Conservation (phyloP, 352 stramenopile genomes). For the Pythium periplocum region DNA sequence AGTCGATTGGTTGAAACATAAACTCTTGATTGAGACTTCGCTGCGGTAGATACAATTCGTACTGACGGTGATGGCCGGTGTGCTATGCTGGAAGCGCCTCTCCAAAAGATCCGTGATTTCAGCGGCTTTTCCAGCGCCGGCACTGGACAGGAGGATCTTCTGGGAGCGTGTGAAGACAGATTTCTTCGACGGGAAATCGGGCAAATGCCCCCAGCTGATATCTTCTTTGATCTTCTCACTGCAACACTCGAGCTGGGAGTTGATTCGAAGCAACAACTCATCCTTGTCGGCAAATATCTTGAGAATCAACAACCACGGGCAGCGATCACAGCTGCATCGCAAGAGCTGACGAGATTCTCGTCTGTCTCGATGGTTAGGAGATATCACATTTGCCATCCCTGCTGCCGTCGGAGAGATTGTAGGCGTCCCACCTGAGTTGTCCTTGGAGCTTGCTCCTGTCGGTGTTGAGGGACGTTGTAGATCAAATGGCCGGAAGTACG, state of each 20-base stretch:
- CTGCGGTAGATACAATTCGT: conserved; percentile 64
- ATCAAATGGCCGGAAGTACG: conserved; percentile 55
- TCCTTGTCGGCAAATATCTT: conserved; percentile 69
- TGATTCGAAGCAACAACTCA: conserved; percentile 65
- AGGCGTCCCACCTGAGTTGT: no score
- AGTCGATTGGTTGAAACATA: conserved; percentile 71
- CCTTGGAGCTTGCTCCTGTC: no score
- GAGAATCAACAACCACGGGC: conserved; percentile 68
- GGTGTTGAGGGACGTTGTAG: not conserved
- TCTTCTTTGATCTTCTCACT: conserved; percentile 73
- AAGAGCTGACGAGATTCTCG: conserved; percentile 43
- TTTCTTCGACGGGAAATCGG: conserved; percentile 58
- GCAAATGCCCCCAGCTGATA: conserved; percentile 67
- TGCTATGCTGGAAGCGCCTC: conserved; percentile 36
- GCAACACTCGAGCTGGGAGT: conserved; percentile 61
- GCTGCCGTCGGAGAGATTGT: no score
- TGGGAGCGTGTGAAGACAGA: conserved; percentile 58
- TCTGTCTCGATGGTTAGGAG: conserved; percentile 16
- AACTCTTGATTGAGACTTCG: conserved; percentile 78
- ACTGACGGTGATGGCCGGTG: conserved; percentile 35
- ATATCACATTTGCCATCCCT: conserved; percentile 5
- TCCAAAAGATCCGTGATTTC: conserved; percentile 60
- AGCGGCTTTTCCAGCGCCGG: conserved; percentile 25
- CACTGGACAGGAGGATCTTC: conserved; percentile 47
- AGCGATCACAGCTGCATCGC: conserved; percentile 62